phyloP scores from a whole-genome alignment of 2,329 filamentous ascomycete species.

The Colletotrichum spaethianum region DNA sequence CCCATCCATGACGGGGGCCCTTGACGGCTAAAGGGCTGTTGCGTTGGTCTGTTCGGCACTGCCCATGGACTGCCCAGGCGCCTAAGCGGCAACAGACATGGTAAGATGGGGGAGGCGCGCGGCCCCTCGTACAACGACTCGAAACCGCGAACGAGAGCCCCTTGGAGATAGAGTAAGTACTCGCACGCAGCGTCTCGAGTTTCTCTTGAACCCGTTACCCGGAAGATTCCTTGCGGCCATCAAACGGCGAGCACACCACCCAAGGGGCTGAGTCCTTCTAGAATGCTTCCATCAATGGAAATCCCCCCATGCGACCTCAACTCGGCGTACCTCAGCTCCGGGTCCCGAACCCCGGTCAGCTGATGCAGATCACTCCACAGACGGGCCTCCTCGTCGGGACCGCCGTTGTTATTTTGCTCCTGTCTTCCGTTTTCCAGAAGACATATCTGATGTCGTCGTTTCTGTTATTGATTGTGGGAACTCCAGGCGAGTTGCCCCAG shows the following conservation, averaged over 20 bases:
- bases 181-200: constrained; percentile 20
- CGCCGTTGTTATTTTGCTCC: constrained; percentile 12
- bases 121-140: neutral
- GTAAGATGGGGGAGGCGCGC: neutral
- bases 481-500: neutral
- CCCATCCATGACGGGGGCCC: constrained; percentile 11
- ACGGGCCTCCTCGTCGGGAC: constrained; percentile 35
- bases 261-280: constrained; percentile 29
- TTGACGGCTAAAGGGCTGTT: neutral
- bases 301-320: constrained; percentile 9
- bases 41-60: neutral
- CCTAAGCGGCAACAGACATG: constrained; percentile 14
- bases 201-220: constrained; percentile 6
- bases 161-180: neutral
- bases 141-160: constrained; percentile 15
- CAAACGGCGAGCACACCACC: constrained; percentile 26
- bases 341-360: constrained; percentile 28
- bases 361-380: constrained; percentile 39
- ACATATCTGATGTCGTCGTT: constrained; percentile 8
- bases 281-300: constrained; percentile 29
- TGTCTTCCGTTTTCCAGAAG: neutral
- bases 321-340: constrained; percentile 31
- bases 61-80: neutral
- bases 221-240: constrained; percentile 14
- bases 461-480: constrained; percentile 18